Conservation (phyloP, 495 filamentous ascomycete genomes). For the Annulohypoxylon moriforme region DNA sequence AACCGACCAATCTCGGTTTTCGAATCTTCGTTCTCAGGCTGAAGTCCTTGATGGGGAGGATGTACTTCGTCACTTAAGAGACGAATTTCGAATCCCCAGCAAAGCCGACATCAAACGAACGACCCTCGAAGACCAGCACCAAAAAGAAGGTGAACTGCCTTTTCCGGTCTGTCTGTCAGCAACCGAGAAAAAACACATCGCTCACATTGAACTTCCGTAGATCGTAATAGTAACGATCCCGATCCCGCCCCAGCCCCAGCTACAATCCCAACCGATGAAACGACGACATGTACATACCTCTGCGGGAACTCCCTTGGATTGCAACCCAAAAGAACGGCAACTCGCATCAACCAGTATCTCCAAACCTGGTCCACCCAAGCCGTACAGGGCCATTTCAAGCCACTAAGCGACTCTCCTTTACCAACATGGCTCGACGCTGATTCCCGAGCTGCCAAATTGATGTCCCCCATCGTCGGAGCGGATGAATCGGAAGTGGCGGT, state of each 20-base stretch:
- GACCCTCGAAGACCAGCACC: slow-evolving; percentile 55
- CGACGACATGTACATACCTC: slow-evolving; percentile 76
- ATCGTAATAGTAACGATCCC: slow-evolving; percentile 51
- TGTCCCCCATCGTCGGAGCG: slow-evolving; percentile 90
- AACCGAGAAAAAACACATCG: slow-evolving; percentile 23
- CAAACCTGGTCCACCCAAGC: slow-evolving; percentile 90
- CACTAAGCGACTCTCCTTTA: slow-evolving; percentile 78
- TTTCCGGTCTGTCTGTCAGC: slow-evolving; percentile 14
- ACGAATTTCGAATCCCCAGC: slow-evolving; percentile 87
- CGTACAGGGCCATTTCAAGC: slow-evolving; percentile 92
- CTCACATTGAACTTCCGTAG: slow-evolving; percentile 46
- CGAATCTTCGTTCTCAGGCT: slow-evolving; percentile 65
- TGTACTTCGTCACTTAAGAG: slow-evolving; percentile 70
- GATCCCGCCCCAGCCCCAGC: slow-evolving; percentile 16
- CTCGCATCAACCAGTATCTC: slow-evolving; percentile 81
- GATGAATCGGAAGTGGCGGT: slow-evolving; percentile 82
- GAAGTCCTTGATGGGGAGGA: slow-evolving; percentile 73
- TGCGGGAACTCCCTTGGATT: slow-evolving; percentile 97
- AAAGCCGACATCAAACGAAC: slow-evolving; percentile 79
- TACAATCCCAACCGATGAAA: slow-evolving; percentile 34
- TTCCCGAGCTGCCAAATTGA: slow-evolving; percentile 73
- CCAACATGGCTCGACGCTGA: slow-evolving; percentile 87
- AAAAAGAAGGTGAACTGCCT: slow-evolving; percentile 39
- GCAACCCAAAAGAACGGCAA: slow-evolving; percentile 78
- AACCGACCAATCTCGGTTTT: slow-evolving; percentile 41